Conservation (phyloP, 257 asterid genomes). For the Penstemon davidsonii region DNA sequence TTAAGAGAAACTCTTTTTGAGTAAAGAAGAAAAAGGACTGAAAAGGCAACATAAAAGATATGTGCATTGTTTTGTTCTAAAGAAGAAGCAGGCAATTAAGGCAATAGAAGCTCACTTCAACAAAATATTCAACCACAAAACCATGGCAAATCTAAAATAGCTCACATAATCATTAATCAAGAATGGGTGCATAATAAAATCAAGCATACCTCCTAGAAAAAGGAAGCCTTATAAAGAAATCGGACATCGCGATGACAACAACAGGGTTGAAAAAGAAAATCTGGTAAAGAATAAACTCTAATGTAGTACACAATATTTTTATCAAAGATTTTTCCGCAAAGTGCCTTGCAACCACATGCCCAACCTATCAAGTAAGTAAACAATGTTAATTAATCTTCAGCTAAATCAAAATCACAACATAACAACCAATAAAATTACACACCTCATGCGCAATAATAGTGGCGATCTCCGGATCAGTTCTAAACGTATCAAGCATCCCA, state of each 20-base stretch:
- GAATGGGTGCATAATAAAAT: neutral
- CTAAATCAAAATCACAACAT: conserved; percentile 2
- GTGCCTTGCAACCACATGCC: conserved; percentile 94
- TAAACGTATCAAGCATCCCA: conserved; percentile 77
- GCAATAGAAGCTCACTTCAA: too few species aligned
- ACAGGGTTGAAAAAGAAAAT: conserved; percentile 70
- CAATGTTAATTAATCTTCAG: conserved; percentile 16
- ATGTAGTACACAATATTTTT: conserved; percentile 69
- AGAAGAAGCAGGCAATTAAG: too few species aligned
- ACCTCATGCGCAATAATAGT: conserved; percentile 93
- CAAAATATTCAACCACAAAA: neutral
- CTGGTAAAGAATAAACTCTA: conserved; percentile 74
- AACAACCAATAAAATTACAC: conserved; percentile 4
- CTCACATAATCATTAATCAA: neutral
- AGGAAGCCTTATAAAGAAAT: conserved; percentile 80
- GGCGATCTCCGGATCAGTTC: conserved; percentile 82
- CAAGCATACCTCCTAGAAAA: conserved; percentile 74
- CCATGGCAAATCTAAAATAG: neutral
- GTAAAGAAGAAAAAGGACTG: too few species aligned
- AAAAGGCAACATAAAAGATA: too few species aligned
- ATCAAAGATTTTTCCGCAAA: conserved; percentile 79
- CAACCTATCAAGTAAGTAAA: conserved; percentile 54
- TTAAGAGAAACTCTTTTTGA: too few species aligned
- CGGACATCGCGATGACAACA: conserved; percentile 75
- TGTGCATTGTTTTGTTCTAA: too few species aligned